Base-by-base conservation (phyloP, 164 flowering plant genomes). In the Magnolia sinica region DNA sequence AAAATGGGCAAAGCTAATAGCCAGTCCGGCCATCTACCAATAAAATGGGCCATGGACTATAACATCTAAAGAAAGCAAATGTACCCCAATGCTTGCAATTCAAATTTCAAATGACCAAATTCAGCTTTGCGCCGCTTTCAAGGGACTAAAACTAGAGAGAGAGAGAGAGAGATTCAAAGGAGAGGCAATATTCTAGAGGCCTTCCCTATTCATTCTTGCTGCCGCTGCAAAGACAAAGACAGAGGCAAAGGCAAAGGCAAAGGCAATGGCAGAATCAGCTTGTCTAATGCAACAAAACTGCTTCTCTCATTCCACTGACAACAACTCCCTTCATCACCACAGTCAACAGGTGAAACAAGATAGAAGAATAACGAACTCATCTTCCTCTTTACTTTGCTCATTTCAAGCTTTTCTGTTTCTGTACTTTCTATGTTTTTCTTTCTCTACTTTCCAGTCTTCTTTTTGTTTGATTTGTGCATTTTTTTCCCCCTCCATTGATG, bases 241-340 rank as follows among this genome's bases (percentile, higher is more conserved):
- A 8, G 3, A 55, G 61, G 71, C 23, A 18, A 18, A 55, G 50
- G 74, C 75, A 8, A 52, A 55, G 61, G 71, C 23, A 18, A 18
- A 55, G 50, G 74, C 75, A 18, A 91, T 89, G 92, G 89, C 83
- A 24, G 92, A 90, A 78, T 86, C 96, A 1, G 84, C 93, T 74
- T 87, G 87, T 81, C 87, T 88, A 18, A 8, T 78, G 82, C 88
- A 84, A 77, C 88, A 84, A 77, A 55, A 50, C 13, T 84, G 89
- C 37, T 88, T 87, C 80, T 87, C 91, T 83, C 86, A 83, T 27
- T 75, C 85, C 45, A 76, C 88, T 69, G 85, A 82, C 23, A 67
- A 72, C 78, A 67, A 72, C 78, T 77, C 84, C 13, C 61, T 55
- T 55, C 18, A 55, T 55, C 61, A 10, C 16, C 61, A 55, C 8